phyloP scores from a whole-genome alignment of 306 rosid species.

The Lotus japonicus region DNA sequence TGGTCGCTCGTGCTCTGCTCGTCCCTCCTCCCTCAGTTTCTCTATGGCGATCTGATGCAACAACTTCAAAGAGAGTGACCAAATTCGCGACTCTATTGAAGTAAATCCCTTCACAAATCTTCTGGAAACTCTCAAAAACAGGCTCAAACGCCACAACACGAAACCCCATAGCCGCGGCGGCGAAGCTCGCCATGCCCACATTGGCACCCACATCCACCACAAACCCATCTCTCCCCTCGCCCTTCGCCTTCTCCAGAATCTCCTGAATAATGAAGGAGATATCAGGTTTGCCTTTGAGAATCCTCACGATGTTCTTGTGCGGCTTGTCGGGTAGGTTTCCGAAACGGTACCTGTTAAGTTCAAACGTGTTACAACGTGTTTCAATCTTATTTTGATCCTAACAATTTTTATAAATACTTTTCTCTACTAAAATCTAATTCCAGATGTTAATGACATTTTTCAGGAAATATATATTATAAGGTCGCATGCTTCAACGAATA shows the following conservation, averaged over 20 bases:
- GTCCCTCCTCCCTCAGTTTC: too few relatives aligned
- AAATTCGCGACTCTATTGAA: conserved; percentile 70
- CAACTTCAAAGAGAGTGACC: conserved; percentile 80
- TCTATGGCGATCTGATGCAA: conserved; percentile 71
- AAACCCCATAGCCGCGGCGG: conserved; percentile 89
- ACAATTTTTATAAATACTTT: too few relatives aligned
- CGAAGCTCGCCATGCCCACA: conserved; percentile 95
- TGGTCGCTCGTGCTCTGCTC: too few relatives aligned
- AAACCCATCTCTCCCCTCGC: conserved; percentile 49
- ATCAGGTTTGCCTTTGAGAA: conserved; percentile 79
- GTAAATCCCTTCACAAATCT: conserved; percentile 88
- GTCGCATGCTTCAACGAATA: too few relatives aligned
- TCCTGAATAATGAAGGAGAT: conserved; percentile 80
- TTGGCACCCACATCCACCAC: conserved; percentile 94
- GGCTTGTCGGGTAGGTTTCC: conserved; percentile 89
- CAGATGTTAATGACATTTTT: too few relatives aligned
- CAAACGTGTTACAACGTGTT: too few relatives aligned
- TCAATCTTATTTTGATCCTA: too few relatives aligned
- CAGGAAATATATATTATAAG: too few relatives aligned
- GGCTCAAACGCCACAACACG: conserved; percentile 84
- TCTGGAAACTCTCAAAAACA: conserved; percentile 86
- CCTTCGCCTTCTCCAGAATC: conserved; percentile 49
- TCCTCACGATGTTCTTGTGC: conserved; percentile 73
- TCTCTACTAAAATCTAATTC: too few relatives aligned
- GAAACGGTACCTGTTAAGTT: too few relatives aligned